These are phyloP conservation scores for Debaryomyces udenii DNA, from an alignment of 1,139 yeast genomes.

Conservation along the genomic window DNA sequence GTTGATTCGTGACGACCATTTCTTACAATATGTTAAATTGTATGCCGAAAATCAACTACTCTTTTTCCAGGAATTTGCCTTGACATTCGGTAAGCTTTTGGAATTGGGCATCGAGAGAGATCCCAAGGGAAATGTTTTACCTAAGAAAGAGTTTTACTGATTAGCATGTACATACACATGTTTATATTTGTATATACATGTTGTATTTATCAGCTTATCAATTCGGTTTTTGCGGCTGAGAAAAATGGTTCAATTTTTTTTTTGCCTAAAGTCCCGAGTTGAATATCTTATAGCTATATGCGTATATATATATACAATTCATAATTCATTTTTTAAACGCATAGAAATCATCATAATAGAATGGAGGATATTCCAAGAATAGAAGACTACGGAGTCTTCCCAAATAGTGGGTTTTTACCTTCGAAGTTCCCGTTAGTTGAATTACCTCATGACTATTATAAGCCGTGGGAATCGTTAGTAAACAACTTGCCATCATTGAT, in stretches of 20 bases:
- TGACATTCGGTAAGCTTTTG: constrained; percentile 55
- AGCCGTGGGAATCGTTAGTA: constrained; percentile 78
- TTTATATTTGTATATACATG: background rate
- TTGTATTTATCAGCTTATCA: background rate
- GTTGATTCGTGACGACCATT: constrained; percentile 50
- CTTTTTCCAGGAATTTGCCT: constrained; percentile 56
- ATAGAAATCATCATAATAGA: background rate
- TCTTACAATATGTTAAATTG: constrained; percentile 51
- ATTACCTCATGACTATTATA: constrained; percentile 64
- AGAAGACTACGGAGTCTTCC: constrained; percentile 70
- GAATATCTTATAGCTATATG: no score
- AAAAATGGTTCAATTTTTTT: constrained; percentile 4
- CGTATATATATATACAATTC: no score
- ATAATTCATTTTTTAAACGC: background rate
- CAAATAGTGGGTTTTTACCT: constrained; percentile 78
- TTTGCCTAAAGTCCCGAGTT: background rate
- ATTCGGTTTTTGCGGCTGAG: constrained; percentile 5
- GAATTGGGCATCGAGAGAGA: constrained; percentile 54
- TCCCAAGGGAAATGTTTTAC: constrained; percentile 17
- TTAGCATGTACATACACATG: background rate
- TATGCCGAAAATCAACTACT: constrained; percentile 57
- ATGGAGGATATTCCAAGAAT: constrained; percentile 27
- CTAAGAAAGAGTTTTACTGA: constrained; percentile 11
- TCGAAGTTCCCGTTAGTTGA: constrained; percentile 59
- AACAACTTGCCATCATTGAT: constrained; percentile 71